Percentiles rank a stretch among this genome's conserved stretches.
These are phyloP conservation scores for Trichoderma sp. DNA, from an alignment of 2,329 filamentous ascomycete species.

Conservation along the genomic window DNA sequence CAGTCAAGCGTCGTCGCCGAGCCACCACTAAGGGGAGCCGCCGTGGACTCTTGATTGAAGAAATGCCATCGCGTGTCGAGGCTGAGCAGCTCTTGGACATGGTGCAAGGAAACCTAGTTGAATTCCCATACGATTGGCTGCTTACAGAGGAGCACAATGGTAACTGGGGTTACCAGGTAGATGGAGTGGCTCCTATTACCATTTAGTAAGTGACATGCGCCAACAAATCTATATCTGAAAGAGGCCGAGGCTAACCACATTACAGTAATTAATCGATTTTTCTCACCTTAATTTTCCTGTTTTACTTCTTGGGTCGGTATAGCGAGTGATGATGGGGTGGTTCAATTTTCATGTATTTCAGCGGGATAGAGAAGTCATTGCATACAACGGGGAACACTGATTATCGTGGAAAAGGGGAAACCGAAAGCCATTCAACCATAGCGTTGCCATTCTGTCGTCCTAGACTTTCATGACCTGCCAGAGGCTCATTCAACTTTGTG, in stretches of 20 bases:
- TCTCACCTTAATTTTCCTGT: background rate
- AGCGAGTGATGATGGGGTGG: background rate
- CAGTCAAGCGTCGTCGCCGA: slow-evolving; percentile 61
- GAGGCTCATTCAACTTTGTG: background rate
- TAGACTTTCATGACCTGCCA: background rate
- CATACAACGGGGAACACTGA: background rate
- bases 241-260: slow-evolving; percentile 28
- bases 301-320: background rate
- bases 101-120: slow-evolving; percentile 83
- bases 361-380: slow-evolving; percentile 4
- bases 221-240: background rate
- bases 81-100: slow-evolving; percentile 78
- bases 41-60: slow-evolving; percentile 65
- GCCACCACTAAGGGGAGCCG: slow-evolving; percentile 68
- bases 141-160: slow-evolving; percentile 86
- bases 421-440: background rate
- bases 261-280: slow-evolving; percentile 33
- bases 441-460: background rate
- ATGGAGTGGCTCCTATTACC: slow-evolving; percentile 91
- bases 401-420: background rate
- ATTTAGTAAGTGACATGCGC: slow-evolving; percentile 72
- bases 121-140: slow-evolving; percentile 96
- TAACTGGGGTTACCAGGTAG: slow-evolving; percentile 96
- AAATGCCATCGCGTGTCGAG: slow-evolving; percentile 70
- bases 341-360: slow-evolving; percentile 3